Base-by-base conservation (phyloP, 495 filamentous ascomycete genomes). In the Lasiosphaeris hirsuta region DNA sequence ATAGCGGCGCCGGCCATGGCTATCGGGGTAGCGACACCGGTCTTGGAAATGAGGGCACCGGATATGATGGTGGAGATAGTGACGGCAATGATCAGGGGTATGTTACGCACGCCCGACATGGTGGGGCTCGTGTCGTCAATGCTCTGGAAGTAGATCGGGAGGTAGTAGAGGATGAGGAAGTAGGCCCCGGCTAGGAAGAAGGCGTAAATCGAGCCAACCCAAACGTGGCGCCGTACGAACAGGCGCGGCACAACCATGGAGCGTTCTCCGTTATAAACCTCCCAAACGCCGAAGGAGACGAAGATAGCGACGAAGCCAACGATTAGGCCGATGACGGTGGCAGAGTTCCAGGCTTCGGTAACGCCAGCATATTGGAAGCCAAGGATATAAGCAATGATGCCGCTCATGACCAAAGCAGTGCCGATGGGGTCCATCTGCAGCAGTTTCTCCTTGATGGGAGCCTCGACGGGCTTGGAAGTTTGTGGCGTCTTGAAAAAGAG, bases 321-420 rank as follows among this genome's bases (percentile, higher is more conserved):
- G 36, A 93, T 78, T 0, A 93, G 75, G 2, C 78, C 85, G 54
- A 92, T 85, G 62, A 92, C 84, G 14, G 82, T 82, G 10, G 71
- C 76, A 56, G 76, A 74, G 34, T 59, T 68, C 90, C 90, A 94
- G 1, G 71, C 56, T 51, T 86, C 85, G 19, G 74, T 80, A 6
- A 78, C 77, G 0, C 90, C 90, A 39, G 88, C 90, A 85, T 90
- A 96, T 63, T 94, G 89, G 4, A 96, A 75, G 0, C 90, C 91
- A 0, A 96, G 75, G 41, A 94, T 67, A 13, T 90, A 74, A 49
- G 82, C 84, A 47, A 92, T 76, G 13, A 95, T 80, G 13, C 76
- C 79, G 4, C 86, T 87, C 15, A 95, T 70, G 65, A 95, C 85
- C 40, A 86, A 62, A 0, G 75, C 10, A 0, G 81, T 85, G 7